Evolutionary conservation across 2,329 filamentous ascomycete species (phyloP).

Genomic region (Penicillium hesseltinei): DNA sequence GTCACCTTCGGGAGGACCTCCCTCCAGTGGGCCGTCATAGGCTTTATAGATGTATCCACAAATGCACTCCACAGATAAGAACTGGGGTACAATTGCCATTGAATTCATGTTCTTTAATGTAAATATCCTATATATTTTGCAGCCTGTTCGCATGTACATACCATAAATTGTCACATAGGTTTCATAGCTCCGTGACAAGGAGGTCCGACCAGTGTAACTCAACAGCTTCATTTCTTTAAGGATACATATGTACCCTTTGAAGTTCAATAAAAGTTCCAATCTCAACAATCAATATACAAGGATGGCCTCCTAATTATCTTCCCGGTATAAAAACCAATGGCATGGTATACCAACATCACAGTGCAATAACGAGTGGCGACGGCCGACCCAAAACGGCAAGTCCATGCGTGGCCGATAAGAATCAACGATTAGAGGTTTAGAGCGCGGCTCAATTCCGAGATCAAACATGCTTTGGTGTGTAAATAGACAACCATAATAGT

Average conservation of each 20-base stretch:
- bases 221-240: not conserved
- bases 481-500: constrained; percentile 1
- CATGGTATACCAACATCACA: not conserved
- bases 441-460: not conserved
- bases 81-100: constrained; percentile 2
- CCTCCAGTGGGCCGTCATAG: constrained; percentile 21
- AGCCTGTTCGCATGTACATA: not conserved
- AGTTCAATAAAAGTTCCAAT: not conserved
- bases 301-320: too few relatives aligned
- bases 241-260: too few relatives aligned
- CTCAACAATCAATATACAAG: not conserved
- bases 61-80: constrained; percentile 9
- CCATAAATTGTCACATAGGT: too few relatives aligned
- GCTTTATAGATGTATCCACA: not conserved
- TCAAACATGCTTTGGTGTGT: not conserved
- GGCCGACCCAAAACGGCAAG: constrained; percentile 16
- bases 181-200: not conserved
- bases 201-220: not conserved
- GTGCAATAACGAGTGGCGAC: constrained; percentile 13
- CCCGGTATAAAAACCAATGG: not conserved
- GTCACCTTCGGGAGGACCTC: constrained; percentile 30
- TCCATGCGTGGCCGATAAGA: constrained; percentile 23
- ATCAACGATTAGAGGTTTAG: constrained; percentile 7
- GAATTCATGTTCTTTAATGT: not conserved
- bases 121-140: not conserved